A percentile compares a stretch with the other conserved stretches of the same genome.
Evolutionary conservation across 495 filamentous ascomycete species (phyloP).

Genomic region (Articulospora tetracladia): DNA sequence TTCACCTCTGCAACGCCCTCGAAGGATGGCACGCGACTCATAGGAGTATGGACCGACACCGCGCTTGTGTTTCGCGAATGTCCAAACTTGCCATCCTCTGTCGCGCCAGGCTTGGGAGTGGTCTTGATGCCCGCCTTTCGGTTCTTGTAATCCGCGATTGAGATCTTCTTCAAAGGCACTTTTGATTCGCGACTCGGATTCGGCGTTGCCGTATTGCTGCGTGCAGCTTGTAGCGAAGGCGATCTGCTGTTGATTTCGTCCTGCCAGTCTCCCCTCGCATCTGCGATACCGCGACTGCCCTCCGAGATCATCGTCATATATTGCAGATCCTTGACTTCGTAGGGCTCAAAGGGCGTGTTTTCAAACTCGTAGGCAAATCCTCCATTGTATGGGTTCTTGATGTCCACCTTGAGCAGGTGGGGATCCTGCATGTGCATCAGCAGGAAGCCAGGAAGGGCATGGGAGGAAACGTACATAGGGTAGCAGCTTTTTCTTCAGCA

Average conservation of each 20-base stretch:
- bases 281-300: slow-evolving; percentile 16
- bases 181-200: slow-evolving; percentile 17
- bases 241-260: slow-evolving; percentile 18
- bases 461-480: slow-evolving; percentile 17
- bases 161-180: slow-evolving; percentile 20
- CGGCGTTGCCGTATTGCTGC: slow-evolving; percentile 24
- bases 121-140: slow-evolving; percentile 24
- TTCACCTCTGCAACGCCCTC: slow-evolving; percentile 11
- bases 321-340: slow-evolving; percentile 22
- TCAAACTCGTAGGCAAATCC: slow-evolving; percentile 15
- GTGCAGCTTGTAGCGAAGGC: slow-evolving; percentile 6
- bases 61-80: slow-evolving; percentile 22
- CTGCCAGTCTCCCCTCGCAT: slow-evolving; percentile 21
- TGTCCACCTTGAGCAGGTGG: slow-evolving; percentile 23
- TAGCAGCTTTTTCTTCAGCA: slow-evolving; percentile 14
- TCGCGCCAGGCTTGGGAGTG: slow-evolving; percentile 11
- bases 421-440: slow-evolving; percentile 16
- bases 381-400: slow-evolving; percentile 8
- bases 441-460: background rate
- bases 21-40: slow-evolving; percentile 20
- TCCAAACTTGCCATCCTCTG: slow-evolving; percentile 7
- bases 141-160: slow-evolving; percentile 23
- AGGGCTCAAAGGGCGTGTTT: slow-evolving; percentile 20
- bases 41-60: slow-evolving; percentile 11
- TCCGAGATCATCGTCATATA: slow-evolving; percentile 27